Conservation (phyloP, 2,329 filamentous ascomycete species). For the Ophiostoma quercus region DNA sequence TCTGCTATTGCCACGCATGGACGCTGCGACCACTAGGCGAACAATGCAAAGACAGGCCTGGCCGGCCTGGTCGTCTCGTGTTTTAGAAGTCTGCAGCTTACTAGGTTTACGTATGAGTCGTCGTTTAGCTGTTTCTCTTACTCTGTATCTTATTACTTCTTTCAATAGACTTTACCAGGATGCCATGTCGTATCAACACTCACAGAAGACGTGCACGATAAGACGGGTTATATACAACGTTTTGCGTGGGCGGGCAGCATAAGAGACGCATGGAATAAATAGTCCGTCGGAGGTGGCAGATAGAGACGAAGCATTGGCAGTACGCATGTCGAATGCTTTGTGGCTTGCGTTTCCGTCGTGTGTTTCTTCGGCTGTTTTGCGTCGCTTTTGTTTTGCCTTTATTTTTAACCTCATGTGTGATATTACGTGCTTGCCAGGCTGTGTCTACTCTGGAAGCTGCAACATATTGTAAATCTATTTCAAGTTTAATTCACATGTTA, state of each 20-base stretch:
- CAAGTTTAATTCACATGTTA: too few species aligned
- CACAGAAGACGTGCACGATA: slow-evolving; percentile 6
- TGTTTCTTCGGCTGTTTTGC: background rate
- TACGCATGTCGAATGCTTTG: background rate
- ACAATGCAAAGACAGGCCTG: background rate
- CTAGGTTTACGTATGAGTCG: background rate
- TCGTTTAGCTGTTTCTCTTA: background rate
- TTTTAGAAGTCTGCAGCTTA: background rate
- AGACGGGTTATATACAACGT: background rate
- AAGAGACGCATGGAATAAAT: slow-evolving; percentile 6
- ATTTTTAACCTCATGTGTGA: background rate
- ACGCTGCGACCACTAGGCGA: slow-evolving; percentile 1
- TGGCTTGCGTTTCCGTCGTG: background rate
- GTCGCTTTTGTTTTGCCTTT: background rate
- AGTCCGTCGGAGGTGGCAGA: background rate
- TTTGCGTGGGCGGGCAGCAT: background rate
- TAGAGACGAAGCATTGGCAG: background rate
- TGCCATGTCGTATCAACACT: background rate
- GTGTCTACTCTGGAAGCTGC: too few species aligned
- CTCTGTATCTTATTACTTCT: background rate
- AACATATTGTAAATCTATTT: too few species aligned
- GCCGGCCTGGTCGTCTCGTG: slow-evolving; percentile 1
- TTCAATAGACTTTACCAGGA: background rate
- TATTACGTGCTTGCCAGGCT: too few species aligned
- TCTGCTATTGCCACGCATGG: background rate